Base-by-base conservation (phyloP, 352 stramenopile genomes). In the Globisporangium polare region DNA sequence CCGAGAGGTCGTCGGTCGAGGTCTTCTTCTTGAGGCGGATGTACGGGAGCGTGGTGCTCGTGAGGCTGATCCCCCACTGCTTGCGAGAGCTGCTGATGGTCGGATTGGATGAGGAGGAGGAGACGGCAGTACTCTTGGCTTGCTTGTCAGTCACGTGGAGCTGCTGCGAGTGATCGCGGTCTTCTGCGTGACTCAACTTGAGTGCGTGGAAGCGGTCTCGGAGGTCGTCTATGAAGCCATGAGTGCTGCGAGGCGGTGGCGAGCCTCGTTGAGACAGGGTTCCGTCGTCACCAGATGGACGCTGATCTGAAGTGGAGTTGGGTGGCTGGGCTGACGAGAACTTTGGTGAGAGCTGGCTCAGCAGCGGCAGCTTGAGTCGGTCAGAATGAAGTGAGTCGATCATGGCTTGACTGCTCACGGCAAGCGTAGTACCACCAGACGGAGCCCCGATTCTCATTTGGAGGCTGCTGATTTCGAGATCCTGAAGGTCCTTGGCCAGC, bases 11-110 rank as follows among this genome's bases (percentile, higher is more conserved):
- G 22, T 68, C 58, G 6, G 70, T 43, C 3, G 73, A 62, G 3
- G 62, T 67, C 41, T 85, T 87, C 61, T 90, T 90, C 63, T 88
- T 89, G 52, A 79, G 55, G 8, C 80, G 83, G 51, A 93, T 89
- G 66, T 86, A 87, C 2, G 82, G 82, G 8, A 93, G 61, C 18
- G 80, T 66, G 9, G 73, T 58, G 63, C 83, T 88, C 53, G 77
- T 78, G 39, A 90, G 60, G 46, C 83, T 73, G 22, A 90, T 57
- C 0, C 78, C 76, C 82, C 82, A 89, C 45, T 86, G 68, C 42
- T 76, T 71, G 12, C 71, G 57, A 15, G 62, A 61, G 12, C 41
- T 64, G 1, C 55, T 50, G 6, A 13, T 20, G n/a, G 13, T 62
- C 39, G 6, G 10, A 31, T 5, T 42, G 3, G 18, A 33, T 15